Percentiles rank a stretch among this genome's conserved stretches.
phyloP scores from a whole-genome alignment of 2,329 filamentous ascomycete genomes.

The Paecilomyces variotii region DNA sequence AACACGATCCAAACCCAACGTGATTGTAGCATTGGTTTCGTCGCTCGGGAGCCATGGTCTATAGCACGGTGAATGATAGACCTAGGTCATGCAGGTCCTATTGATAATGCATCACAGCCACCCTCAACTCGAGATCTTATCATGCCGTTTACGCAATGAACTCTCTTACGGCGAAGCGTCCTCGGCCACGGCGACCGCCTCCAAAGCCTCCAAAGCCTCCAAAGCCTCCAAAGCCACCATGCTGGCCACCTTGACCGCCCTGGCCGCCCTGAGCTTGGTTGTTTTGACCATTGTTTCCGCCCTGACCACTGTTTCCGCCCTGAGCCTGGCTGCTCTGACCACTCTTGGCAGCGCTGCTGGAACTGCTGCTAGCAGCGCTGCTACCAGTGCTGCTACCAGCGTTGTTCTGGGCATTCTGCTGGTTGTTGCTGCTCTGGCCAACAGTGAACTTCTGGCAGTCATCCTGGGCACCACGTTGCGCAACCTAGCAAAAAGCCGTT shows the following conservation, averaged over 20 bases:
- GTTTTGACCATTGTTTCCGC: no score
- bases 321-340: slow-evolving; percentile 1
- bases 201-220: slow-evolving; percentile 3
- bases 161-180: slow-evolving; percentile 10
- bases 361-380: slow-evolving; percentile 1
- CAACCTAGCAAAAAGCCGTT: slow-evolving; percentile 21
- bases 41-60: background rate
- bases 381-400: background rate
- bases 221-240: background rate
- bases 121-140: background rate
- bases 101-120: background rate
- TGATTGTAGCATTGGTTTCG: background rate
- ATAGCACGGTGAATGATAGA: background rate
- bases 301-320: no score
- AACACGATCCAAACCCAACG: background rate
- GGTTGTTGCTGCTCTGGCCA: slow-evolving; percentile 3
- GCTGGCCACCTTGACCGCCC: slow-evolving; percentile 3
- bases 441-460: slow-evolving; percentile 47
- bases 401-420: slow-evolving; percentile 1
- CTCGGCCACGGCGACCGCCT: slow-evolving; percentile 7
- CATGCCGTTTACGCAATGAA: slow-evolving; percentile 8
- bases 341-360: slow-evolving; percentile 3
- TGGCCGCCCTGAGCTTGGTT: no score
- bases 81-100: background rate
- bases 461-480: slow-evolving; percentile 46